Base-by-base conservation (phyloP, 2,329 filamentous ascomycete species). In the Penicillium verrucosum region DNA sequence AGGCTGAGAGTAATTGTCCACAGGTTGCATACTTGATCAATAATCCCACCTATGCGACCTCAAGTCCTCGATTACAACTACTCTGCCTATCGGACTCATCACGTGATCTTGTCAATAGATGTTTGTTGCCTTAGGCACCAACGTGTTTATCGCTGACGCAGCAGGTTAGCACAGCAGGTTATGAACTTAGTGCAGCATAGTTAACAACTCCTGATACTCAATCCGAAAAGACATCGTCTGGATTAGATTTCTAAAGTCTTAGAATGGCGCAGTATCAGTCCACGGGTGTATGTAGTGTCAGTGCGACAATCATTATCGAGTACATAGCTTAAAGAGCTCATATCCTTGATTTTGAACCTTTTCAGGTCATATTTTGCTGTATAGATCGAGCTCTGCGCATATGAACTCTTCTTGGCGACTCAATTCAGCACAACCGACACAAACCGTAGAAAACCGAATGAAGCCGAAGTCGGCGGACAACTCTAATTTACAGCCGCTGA, bases 401-500 rank as follows among this genome's bases (percentile, higher is more conserved):
- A 53, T 64, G 56, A 54, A n/a, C 40, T 42, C 23, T 43, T 42
- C 23, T 43, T 27, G 41, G 23, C 41, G 2, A 16, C 41, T 43
- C 16, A 30, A 27, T n/a, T 32, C 36, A 54, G 56, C 46, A 23
- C 55, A 30, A 16, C 43, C 53, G 57, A 59, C 41, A 16, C 32
- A 34, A 49, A 14, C 25, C 27, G 18, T 25, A n/a, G 18, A 9
- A 14, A 43, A 36, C 54, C 58, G 49, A 49, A 27, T 21, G 25
- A 14, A 59, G 62, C 62, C 63, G 64, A 66, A 49, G 53, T 66
- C 64, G 63, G 62, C 59, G 43, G 58, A 45, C 51, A 57, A 34
- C 21, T 30, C 23, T 3, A 37, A 58, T 50, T 46, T 16, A 11
- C 14, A 11, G 12, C 1, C 10, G 10, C 16, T 63, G 50, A 65